phyloP scores from a whole-genome alignment of 345 rosid genomes.

The Boechera divaricarpa region DNA sequence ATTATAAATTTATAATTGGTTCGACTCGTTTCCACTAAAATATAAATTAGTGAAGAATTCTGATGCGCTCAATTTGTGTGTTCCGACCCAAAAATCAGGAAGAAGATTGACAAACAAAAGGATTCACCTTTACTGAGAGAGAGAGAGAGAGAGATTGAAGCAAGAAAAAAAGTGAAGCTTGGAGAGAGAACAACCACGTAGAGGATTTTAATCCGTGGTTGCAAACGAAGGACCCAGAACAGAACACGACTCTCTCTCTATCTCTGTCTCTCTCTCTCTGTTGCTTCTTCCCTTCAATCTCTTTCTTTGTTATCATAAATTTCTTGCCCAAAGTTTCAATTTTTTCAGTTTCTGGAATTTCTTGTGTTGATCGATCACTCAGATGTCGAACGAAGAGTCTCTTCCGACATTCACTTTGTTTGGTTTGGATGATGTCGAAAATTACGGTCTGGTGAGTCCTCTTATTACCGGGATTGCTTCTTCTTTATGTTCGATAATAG shows the following conservation, averaged over 20 bases:
- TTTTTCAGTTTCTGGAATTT: background rate
- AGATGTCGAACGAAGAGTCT: constrained; percentile 58
- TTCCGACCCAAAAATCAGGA: constrained; percentile 14
- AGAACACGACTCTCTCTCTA: constrained; percentile 44
- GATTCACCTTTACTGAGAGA: constrained; percentile 35
- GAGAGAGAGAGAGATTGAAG: constrained; percentile 19
- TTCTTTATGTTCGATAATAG: background rate
- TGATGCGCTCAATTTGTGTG: background rate
- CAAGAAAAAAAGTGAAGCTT: constrained; percentile 41
- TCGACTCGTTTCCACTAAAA: background rate
- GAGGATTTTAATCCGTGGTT: constrained; percentile 61
- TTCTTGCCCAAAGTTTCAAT: constrained; percentile 8
- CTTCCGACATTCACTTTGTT: constrained; percentile 52
- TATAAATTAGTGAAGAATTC: background rate
- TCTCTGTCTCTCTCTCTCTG: constrained; percentile 11
- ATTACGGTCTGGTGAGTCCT: constrained; percentile 59
- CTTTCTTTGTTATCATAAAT: background rate
- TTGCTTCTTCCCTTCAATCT: constrained; percentile 26
- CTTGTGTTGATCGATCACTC: background rate
- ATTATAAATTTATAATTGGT: background rate
- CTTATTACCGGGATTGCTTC: background rate
- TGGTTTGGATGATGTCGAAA: constrained; percentile 70
- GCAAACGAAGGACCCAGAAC: constrained; percentile 52
- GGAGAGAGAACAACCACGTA: constrained; percentile 44
- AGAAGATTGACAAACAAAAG: constrained; percentile 23